Evolutionary conservation across 73 alveolate species (phyloP), one percentile per base, ranked within the genome.

Genomic region (Blepharisma stoltei): DNA sequence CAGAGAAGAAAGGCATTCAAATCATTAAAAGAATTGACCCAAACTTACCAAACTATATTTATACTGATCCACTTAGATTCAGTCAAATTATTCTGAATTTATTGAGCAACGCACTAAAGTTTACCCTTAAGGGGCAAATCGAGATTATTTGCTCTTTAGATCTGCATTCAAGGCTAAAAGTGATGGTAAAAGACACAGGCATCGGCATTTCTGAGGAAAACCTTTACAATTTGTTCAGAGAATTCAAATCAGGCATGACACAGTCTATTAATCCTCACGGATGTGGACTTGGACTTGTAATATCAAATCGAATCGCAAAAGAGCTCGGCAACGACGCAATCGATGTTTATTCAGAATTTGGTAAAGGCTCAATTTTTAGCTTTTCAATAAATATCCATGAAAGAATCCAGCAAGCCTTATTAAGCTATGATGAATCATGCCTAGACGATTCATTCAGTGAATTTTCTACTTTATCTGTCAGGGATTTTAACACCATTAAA

Each of bases 61-160:
- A 37, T 7, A 60, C 69, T 23, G 92, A 84, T 60, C 44, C 38
- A 27, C 47, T 55, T 6, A 84, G 92, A 54, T 11, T 81, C 6
- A 70, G 69, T 37, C 66, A 84, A 60, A 68, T 84, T 4, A 18
- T 84, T 38, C 47, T 84, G 9, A 84, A 84, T 55, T 67, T 84
- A 25, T 54, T 84, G 14, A 23, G 71, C 27, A 84, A 84, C 27
- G 79, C 92, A 4, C 50, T 79, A 7, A 84, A 84, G 66, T 84
- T 81, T 65, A 84, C 92, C 9, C 18, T 45, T 6, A 45, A 81
- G 70, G 92, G 92, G 6, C 7, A 25, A 11, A 71, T 84, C 1
- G 65, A 50, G 65, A 4, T 50, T 0, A 50, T 50, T 50, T 50
- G 21, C 21, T 11, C n/a, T 11, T 32, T 32, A 32, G 41, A 32